phyloP scores from a whole-genome alignment of 2,329 filamentous ascomycete species.

The Hypomyces perniciosus region DNA sequence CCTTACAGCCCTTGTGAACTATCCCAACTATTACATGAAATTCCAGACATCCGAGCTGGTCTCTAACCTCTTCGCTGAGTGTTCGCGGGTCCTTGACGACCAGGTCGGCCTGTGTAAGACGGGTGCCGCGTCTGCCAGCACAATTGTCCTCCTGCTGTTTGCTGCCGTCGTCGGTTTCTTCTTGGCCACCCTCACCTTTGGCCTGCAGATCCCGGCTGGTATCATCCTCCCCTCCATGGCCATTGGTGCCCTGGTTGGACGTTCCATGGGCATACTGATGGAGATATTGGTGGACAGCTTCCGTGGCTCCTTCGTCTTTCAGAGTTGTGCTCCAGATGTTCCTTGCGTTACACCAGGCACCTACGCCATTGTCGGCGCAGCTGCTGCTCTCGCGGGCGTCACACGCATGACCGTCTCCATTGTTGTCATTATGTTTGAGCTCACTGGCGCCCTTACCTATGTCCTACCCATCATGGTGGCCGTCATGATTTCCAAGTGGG shows the following conservation, averaged over 20 bases:
- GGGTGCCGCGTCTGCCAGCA: slow-evolving; percentile 72
- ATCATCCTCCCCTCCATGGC: slow-evolving; percentile 96
- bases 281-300: slow-evolving; percentile 80
- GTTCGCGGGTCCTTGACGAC: slow-evolving; percentile 74
- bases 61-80: slow-evolving; percentile 87
- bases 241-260: slow-evolving; percentile 84
- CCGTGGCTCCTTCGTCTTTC: slow-evolving; percentile 71
- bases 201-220: slow-evolving; percentile 87
- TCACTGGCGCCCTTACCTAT: slow-evolving; percentile 92
- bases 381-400: slow-evolving; percentile 86
- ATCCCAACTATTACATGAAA: slow-evolving; percentile 93
- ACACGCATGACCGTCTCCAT: slow-evolving; percentile 97
- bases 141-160: slow-evolving; percentile 75
- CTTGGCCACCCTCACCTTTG: slow-evolving; percentile 83
- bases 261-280: slow-evolving; percentile 82
- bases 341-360: slow-evolving; percentile 90
- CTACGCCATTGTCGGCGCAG: slow-evolving; percentile 93
- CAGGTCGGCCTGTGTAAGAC: slow-evolving; percentile 86
- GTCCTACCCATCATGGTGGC: slow-evolving; percentile 98
- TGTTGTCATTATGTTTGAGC: slow-evolving; percentile 98
- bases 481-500: slow-evolving; percentile 98
- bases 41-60: slow-evolving; percentile 88
- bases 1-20: slow-evolving; percentile 84
- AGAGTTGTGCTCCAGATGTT: slow-evolving; percentile 75
- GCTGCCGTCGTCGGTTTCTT: slow-evolving; percentile 80